These are phyloP conservation scores for Saccharomycopsis olivae DNA, from an alignment of 805 yeast species.

Conservation along the genomic window DNA sequence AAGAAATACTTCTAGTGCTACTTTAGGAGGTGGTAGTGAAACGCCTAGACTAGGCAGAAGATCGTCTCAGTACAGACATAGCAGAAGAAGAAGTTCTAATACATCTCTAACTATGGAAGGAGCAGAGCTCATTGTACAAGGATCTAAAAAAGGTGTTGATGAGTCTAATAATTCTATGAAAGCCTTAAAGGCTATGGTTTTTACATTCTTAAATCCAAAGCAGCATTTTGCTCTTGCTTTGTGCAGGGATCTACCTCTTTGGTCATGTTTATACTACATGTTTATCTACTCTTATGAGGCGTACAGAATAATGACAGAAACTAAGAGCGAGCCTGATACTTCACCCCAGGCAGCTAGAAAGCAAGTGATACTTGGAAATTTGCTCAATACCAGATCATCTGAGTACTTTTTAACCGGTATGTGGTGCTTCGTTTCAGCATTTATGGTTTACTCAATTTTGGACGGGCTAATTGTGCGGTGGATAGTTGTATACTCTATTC, in stretches of 20 bases:
- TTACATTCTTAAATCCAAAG: conserved; percentile 60
- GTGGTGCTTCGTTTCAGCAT: conserved; percentile 91
- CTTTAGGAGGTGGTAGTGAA: too few relatives aligned
- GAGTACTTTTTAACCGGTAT: conserved; percentile 75
- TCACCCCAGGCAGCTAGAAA: neutral
- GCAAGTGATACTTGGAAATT: conserved; percentile 19
- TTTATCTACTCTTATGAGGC: conserved; percentile 27
- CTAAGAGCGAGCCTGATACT: conserved; percentile 6
- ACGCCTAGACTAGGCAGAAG: too few relatives aligned
- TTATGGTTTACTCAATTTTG: conserved; percentile 69
- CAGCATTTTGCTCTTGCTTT: conserved; percentile 68
- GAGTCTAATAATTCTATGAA: too few relatives aligned
- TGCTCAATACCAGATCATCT: conserved; percentile 56
- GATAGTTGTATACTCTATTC: conserved; percentile 81
- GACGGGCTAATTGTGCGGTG: conserved; percentile 90
- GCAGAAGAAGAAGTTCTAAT: conserved; percentile 1
- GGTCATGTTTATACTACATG: conserved; percentile 30
- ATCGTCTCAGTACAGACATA: too few relatives aligned
- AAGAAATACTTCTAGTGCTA: too few relatives aligned
- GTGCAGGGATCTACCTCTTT: conserved; percentile 68
- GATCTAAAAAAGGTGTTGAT: too few relatives aligned
- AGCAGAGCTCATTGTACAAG: neutral
- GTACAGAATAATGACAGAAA: conserved; percentile 22
- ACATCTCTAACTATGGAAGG: neutral
- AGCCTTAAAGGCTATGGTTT: conserved; percentile 23